These are phyloP conservation scores for Tagetes patula DNA, from an alignment of 129 eudicot genomes.

Conservation along the genomic window DNA sequence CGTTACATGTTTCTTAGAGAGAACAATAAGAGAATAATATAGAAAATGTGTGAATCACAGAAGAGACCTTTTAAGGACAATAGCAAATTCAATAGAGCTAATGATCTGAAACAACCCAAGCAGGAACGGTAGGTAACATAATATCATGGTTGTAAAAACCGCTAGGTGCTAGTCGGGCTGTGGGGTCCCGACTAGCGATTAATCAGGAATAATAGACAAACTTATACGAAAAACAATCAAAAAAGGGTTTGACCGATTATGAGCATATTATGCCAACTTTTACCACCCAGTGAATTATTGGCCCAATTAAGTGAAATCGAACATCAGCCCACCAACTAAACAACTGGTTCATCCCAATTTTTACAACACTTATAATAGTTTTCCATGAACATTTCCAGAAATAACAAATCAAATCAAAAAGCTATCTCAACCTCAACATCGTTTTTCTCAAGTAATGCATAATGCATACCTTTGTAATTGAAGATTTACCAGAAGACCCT, in stretches of 20 bases:
- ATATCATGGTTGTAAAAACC: background rate
- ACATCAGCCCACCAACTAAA: background rate
- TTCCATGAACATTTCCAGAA: background rate
- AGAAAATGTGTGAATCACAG: background rate
- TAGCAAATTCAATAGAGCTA: background rate
- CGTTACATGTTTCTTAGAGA: background rate
- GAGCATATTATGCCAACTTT: too few species aligned
- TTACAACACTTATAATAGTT: background rate
- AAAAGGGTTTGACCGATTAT: background rate
- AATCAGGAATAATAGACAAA: background rate
- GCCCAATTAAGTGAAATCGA: background rate
- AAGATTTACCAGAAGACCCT: slow-evolving; percentile 65
- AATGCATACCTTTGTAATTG: slow-evolving; percentile 58
- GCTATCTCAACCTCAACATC: slow-evolving; percentile 1
- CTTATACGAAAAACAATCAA: background rate
- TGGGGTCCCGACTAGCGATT: background rate
- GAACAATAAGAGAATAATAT: background rate
- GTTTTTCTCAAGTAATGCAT: slow-evolving; percentile 7
- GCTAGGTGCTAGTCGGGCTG: background rate
- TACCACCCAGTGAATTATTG: background rate
- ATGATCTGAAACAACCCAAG: background rate
- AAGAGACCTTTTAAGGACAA: background rate
- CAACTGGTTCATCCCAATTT: background rate
- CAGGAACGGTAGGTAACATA: background rate
- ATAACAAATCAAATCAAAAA: background rate